These are phyloP conservation scores for Saturnispora mendoncae DNA, from an alignment of 805 yeast species.

Conservation along the genomic window DNA sequence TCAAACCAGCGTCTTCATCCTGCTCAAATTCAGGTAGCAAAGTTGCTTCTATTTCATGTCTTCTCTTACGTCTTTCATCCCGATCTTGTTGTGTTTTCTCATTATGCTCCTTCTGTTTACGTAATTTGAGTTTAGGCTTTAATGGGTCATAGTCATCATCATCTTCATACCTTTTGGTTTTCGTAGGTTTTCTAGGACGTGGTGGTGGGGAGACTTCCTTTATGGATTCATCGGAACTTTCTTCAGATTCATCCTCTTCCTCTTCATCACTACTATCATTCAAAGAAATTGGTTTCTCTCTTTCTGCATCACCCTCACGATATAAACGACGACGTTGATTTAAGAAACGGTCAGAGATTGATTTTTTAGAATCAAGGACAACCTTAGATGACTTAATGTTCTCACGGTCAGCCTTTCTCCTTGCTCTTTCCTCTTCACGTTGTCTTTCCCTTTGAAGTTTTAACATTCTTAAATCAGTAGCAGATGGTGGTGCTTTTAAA, in stretches of 20 bases:
- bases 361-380: conserved; percentile 12
- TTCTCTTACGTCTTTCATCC: conserved; percentile 12
- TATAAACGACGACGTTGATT: not conserved
- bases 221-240: conserved; percentile 8
- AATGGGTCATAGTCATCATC: conserved; percentile 32
- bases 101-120: not conserved
- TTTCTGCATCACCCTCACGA: conserved; percentile 12
- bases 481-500: conserved; percentile 13
- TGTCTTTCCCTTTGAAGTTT: not conserved
- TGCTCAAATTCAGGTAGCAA: conserved; percentile 23
- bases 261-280: conserved; percentile 2
- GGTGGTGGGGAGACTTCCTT: conserved; percentile 8
- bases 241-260: conserved; percentile 7
- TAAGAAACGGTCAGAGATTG: conserved; percentile 21
- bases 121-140: not conserved
- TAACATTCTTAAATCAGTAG: conserved; percentile 9
- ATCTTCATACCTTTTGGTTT: conserved; percentile 37
- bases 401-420: conserved; percentile 14
- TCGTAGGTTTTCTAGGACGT: not conserved
- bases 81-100: not conserved
- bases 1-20: conserved; percentile 24
- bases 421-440: conserved; percentile 6
- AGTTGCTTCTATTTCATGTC: conserved; percentile 29
- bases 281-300: conserved; percentile 2
- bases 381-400: conserved; percentile 25